These are phyloP conservation scores for Dioscorea alata DNA, from an alignment of 106 monocot species.

Conservation along the genomic window DNA sequence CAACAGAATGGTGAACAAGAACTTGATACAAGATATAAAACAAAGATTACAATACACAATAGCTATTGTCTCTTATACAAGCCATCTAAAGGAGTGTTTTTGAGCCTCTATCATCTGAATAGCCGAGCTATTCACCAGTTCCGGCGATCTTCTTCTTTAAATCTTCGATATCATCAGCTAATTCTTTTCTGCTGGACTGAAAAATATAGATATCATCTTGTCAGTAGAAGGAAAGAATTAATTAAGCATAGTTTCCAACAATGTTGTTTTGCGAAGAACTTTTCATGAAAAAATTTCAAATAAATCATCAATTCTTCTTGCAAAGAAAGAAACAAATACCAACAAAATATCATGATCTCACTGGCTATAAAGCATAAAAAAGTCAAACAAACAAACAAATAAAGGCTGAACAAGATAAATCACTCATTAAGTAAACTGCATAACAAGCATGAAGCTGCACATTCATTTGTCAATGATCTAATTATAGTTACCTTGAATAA, in stretches of 20 bases:
- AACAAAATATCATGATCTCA: too few relatives aligned
- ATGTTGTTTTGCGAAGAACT: too few relatives aligned
- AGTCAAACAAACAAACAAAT: too few relatives aligned
- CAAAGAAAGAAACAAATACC: too few relatives aligned
- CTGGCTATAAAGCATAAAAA: too few relatives aligned
- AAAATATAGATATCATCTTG: neutral
- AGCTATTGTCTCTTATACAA: neutral
- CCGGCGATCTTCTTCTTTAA: conserved; percentile 62
- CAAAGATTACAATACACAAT: neutral
- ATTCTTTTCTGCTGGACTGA: conserved; percentile 61
- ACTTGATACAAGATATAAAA: neutral
- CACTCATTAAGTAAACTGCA: too few relatives aligned
- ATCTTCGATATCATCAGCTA: conserved; percentile 40
- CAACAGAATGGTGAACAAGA: conserved; percentile 1
- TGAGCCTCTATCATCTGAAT: too few relatives aligned
- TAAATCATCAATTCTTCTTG: neutral
- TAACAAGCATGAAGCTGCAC: too few relatives aligned
- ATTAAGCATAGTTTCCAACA: too few relatives aligned
- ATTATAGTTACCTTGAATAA: conserved; percentile 70
- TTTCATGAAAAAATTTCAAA: neutral
- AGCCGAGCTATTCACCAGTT: conserved; percentile 23
- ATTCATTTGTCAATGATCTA: too few relatives aligned
- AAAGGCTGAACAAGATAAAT: too few relatives aligned
- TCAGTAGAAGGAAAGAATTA: too few relatives aligned
- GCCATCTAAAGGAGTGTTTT: neutral